These are phyloP conservation scores for Daucus carota DNA, from an alignment of 129 eudicot species.

Conservation along the genomic window DNA sequence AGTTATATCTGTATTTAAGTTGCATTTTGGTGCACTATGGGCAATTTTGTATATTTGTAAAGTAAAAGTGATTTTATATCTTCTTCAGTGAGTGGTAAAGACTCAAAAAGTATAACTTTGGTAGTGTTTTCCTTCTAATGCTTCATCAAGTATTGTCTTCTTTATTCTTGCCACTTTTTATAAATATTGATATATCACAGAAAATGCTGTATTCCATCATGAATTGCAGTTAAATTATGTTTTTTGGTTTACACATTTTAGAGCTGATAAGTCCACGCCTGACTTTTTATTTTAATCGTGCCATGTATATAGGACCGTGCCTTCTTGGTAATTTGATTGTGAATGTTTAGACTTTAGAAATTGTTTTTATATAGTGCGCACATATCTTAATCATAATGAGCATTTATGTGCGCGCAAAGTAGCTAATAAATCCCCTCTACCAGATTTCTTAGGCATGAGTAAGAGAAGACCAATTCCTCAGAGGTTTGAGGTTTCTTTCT, in stretches of 20 bases:
- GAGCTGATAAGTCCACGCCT: too few species aligned
- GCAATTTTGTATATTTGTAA: neutral
- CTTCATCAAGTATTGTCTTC: neutral
- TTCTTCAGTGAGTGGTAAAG: neutral
- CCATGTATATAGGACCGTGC: too few species aligned
- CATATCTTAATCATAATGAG: too few species aligned
- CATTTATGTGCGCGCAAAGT: neutral
- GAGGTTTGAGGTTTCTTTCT: too few species aligned
- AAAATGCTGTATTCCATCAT: neutral
- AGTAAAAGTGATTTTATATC: slow-evolving; percentile 3
- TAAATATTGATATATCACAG: neutral
- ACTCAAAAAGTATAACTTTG: slow-evolving; percentile 7
- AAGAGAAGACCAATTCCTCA: neutral
- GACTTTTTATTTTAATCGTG: too few species aligned
- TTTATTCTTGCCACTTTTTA: neutral
- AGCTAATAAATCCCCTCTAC: neutral
- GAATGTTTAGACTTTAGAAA: too few species aligned
- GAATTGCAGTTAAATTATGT: neutral
- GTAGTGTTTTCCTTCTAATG: neutral
- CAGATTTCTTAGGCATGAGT: neutral
- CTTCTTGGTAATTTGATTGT: too few species aligned
- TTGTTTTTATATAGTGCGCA: too few species aligned
- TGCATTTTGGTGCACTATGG: neutral
- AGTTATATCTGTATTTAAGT: neutral
- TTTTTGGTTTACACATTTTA: too few species aligned